phyloP scores from a whole-genome alignment of 139 green algal species.

The Micromonas pusilla region DNA sequence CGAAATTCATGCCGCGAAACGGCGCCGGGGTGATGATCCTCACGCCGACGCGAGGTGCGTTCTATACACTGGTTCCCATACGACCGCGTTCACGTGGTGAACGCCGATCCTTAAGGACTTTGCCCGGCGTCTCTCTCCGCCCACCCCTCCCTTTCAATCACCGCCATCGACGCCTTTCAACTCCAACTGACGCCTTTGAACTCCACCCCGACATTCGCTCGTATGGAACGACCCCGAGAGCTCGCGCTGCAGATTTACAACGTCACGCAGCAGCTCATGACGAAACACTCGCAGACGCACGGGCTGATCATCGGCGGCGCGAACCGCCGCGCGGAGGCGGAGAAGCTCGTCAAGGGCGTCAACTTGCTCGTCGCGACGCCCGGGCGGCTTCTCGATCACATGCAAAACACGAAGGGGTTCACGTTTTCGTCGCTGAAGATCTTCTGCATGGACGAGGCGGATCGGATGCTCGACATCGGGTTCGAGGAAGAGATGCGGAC shows the following conservation, averaged over 20 bases:
- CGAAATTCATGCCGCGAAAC: constrained; percentile 91
- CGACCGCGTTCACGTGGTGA: too few relatives aligned
- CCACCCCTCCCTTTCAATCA: too few relatives aligned
- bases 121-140: too few relatives aligned
- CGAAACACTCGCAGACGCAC: constrained; percentile 87
- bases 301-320: constrained; percentile 93
- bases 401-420: constrained; percentile 66
- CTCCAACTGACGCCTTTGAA: too few relatives aligned
- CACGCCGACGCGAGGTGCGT: constrained; percentile 82
- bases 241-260: constrained; percentile 94
- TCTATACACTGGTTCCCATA: too few relatives aligned
- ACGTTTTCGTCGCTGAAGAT: constrained; percentile 41
- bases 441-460: constrained; percentile 93
- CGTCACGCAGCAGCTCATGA: constrained; percentile 85
- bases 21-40: constrained; percentile 88
- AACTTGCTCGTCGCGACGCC: constrained; percentile 92
- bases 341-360: constrained; percentile 88
- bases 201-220: too few relatives aligned
- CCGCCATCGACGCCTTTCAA: too few relatives aligned
- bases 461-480: constrained; percentile 95
- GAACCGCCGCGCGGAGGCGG: constrained; percentile 89
- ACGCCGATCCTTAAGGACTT: too few relatives aligned
- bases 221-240: too few relatives aligned
- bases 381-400: constrained; percentile 91
- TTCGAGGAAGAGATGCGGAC: constrained; percentile 98